A percentile compares a stretch with the other conserved stretches of the same genome.
Evolutionary conservation across 352 stramenopile genomes (phyloP).

Genomic region (Phytophthora idaei): DNA sequence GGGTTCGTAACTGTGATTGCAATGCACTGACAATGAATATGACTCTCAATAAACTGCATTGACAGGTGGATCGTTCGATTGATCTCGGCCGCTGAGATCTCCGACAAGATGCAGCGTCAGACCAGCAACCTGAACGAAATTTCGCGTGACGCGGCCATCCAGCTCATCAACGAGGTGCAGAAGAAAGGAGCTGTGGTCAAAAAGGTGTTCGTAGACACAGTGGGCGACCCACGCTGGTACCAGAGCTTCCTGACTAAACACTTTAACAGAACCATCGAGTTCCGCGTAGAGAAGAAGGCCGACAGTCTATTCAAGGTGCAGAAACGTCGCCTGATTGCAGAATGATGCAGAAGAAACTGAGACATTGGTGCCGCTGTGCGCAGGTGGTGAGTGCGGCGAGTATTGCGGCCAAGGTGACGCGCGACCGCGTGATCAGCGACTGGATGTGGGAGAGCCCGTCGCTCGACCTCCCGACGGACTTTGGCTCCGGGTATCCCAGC

Average conservation of each 20-base stretch:
- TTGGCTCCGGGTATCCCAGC: constrained; percentile 91
- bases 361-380: not conserved
- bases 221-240: constrained; percentile 93
- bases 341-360: not conserved
- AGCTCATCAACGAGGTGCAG: constrained; percentile 92
- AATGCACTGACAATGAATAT: constrained; percentile 6
- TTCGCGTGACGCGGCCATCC: constrained; percentile 92
- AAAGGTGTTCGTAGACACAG: constrained; percentile 95
- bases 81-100: constrained; percentile 94
- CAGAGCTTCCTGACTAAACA: constrained; percentile 92
- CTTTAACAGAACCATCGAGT: constrained; percentile 89
- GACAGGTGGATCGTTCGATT: constrained; percentile 90
- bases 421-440: constrained; percentile 87
- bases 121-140: constrained; percentile 94
- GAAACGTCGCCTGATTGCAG: not conserved
- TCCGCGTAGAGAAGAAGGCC: constrained; percentile 96
- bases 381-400: constrained; percentile 91
- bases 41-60: not conserved
- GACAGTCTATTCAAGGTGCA: constrained; percentile 94
- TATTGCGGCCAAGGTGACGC: constrained; percentile 94
- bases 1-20: constrained; percentile 44
- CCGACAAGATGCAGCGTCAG: constrained; percentile 93
- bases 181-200: constrained; percentile 85
- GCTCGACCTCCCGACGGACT: constrained; percentile 72
- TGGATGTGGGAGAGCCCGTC: constrained; percentile 90